Evolutionary conservation across 169 alveolate species (phyloP).

Genomic region (Plasmodium billcollinsi): DNA sequence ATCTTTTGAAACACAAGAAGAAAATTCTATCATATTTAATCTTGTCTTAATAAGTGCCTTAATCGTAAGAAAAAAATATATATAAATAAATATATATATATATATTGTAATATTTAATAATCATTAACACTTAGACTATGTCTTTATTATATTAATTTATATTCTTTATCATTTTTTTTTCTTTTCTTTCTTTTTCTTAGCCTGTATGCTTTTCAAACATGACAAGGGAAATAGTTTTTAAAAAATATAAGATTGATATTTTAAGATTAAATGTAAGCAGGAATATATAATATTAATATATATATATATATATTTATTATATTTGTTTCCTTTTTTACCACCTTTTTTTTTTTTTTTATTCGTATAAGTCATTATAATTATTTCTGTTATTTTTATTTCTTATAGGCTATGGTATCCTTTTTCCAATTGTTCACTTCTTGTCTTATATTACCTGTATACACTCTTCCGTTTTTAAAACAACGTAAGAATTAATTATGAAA

Average conservation of each 20-base stretch:
- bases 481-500: conserved; percentile 2
- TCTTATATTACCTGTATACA: conserved; percentile 60
- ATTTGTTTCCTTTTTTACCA: background rate
- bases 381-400: conserved; percentile 1
- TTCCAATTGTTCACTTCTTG: conserved; percentile 55
- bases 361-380: too few relatives aligned
- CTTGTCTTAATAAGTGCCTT: conserved; percentile 31
- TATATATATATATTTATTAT: background rate
- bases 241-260: conserved; percentile 51
- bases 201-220: conserved; percentile 66
- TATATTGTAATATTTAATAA: too few relatives aligned
- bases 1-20: conserved; percentile 67
- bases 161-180: background rate
- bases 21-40: conserved; percentile 58
- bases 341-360: too few relatives aligned
- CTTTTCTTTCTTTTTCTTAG: conserved; percentile 7
- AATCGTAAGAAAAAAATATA: conserved; percentile 10
- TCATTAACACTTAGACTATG: too few relatives aligned
- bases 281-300: background rate
- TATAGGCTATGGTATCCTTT: conserved; percentile 53
- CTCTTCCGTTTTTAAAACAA: conserved; percentile 58
- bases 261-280: conserved; percentile 52
- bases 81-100: too few relatives aligned
- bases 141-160: background rate
- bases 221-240: conserved; percentile 64